These are phyloP conservation scores for Trichoderma hamatum DNA, from an alignment of 2,329 filamentous ascomycete genomes.

Conservation along the genomic window DNA sequence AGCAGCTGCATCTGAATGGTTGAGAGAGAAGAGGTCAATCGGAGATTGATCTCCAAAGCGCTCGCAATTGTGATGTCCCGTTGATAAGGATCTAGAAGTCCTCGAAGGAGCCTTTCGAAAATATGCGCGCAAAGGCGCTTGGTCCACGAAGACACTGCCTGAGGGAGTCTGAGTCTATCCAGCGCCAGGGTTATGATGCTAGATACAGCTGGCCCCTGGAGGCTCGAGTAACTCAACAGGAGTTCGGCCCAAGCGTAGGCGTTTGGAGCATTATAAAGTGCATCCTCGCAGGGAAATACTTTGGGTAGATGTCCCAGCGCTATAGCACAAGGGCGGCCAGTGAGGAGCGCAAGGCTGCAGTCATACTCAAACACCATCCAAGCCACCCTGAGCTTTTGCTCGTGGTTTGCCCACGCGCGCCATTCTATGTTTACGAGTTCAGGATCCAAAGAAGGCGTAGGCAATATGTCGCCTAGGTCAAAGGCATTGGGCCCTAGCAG, in stretches of 20 bases:
- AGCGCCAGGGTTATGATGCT: slow-evolving; percentile 13
- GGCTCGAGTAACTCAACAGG: slow-evolving; percentile 12
- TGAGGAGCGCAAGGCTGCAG: slow-evolving; percentile 39
- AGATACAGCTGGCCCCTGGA: slow-evolving; percentile 25
- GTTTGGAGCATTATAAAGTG: slow-evolving; percentile 37
- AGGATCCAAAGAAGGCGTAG: neutral
- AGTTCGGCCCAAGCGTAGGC: slow-evolving; percentile 36
- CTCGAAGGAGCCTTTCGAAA: slow-evolving; percentile 39
- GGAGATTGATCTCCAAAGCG: slow-evolving; percentile 33
- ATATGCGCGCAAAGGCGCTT: slow-evolving; percentile 37
- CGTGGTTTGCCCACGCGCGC: slow-evolving; percentile 33
- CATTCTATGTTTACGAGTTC: slow-evolving; percentile 30
- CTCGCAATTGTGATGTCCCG: slow-evolving; percentile 35
- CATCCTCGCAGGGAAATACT: slow-evolving; percentile 36
- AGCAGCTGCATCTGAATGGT: neutral
- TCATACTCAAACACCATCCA: slow-evolving; percentile 42
- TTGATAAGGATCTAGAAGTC: slow-evolving; percentile 25
- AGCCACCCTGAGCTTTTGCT: slow-evolving; percentile 34
- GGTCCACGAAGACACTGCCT: slow-evolving; percentile 34
- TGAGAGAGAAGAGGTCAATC: slow-evolving; percentile 28
- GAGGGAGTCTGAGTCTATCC: slow-evolving; percentile 22
- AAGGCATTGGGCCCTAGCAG: slow-evolving; percentile 32
- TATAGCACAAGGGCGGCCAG: slow-evolving; percentile 35
- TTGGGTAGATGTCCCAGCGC: slow-evolving; percentile 37
- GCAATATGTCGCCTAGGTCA: neutral